These are phyloP conservation scores for Meredithiella fracta DNA, from an alignment of 2,329 filamentous ascomycete species.

Conservation along the genomic window DNA sequence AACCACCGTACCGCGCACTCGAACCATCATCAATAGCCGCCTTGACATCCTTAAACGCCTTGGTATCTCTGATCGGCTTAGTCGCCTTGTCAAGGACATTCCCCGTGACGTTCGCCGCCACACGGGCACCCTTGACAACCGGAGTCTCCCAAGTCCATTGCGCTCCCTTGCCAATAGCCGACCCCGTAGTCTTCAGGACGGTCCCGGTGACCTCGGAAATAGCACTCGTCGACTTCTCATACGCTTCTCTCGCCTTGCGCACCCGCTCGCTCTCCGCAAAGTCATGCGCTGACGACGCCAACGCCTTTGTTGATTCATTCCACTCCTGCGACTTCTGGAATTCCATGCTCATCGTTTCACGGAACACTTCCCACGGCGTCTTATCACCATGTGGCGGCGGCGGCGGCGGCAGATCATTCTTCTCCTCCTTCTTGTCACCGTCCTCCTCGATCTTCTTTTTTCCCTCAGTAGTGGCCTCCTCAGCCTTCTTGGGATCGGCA, in stretches of 20 bases:
- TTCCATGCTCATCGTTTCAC: constrained; percentile 84
- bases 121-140: constrained; percentile 78
- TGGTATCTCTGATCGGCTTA: constrained; percentile 80
- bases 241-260: constrained; percentile 68
- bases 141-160: constrained; percentile 95
- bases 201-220: constrained; percentile 63
- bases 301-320: constrained; percentile 95
- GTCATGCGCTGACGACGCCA: constrained; percentile 75
- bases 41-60: constrained; percentile 89
- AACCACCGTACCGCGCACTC: constrained; percentile 88
- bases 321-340: constrained; percentile 97
- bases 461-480: constrained; percentile 21
- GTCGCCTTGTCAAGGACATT: constrained; percentile 88
- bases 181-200: constrained; percentile 71
- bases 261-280: constrained; percentile 89
- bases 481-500: constrained; percentile 18
- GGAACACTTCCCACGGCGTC: constrained; percentile 96
- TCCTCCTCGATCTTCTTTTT: constrained; percentile 17
- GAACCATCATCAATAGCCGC: constrained; percentile 93
- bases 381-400: constrained; percentile 98
- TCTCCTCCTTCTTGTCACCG: constrained; percentile 34
- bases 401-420: constrained; percentile 60
- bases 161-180: constrained; percentile 76
- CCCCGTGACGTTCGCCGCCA: constrained; percentile 71
- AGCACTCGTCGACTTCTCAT: constrained; percentile 70